These are phyloP conservation scores for Rhexocercosporidium sp. DNA, from an alignment of 2,329 filamentous ascomycete genomes.

Conservation along the genomic window DNA sequence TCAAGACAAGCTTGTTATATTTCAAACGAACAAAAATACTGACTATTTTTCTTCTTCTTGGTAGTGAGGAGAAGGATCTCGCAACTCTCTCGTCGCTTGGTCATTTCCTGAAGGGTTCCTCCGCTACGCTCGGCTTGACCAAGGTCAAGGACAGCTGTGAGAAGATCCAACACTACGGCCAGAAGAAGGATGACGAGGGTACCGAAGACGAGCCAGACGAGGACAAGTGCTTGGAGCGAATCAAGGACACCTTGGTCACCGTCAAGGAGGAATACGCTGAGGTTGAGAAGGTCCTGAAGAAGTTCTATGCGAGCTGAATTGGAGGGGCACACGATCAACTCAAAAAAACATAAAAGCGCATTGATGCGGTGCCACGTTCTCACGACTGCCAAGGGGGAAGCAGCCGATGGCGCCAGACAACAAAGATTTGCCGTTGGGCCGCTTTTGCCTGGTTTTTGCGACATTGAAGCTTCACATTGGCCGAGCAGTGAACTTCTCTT, in stretches of 20 bases:
- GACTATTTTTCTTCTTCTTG: conserved; percentile 9
- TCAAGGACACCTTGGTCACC: conserved; percentile 70
- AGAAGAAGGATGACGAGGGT: conserved; percentile 79
- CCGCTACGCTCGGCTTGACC: conserved; percentile 86
- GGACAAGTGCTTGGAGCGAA: conserved; percentile 69
- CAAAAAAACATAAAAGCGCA: neutral
- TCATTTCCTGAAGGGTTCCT: conserved; percentile 97
- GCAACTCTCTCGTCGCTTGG: conserved; percentile 80
- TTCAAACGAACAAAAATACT: neutral
- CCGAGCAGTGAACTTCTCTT: conserved; percentile 38
- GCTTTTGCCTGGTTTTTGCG: conserved; percentile 21
- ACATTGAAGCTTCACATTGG: conserved; percentile 36
- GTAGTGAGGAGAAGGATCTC: conserved; percentile 71
- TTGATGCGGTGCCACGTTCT: conserved; percentile 32
- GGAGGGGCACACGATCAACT: neutral
- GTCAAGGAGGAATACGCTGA: conserved; percentile 80
- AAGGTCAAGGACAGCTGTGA: conserved; percentile 94
- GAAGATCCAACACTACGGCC: conserved; percentile 93
- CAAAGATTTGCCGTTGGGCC: conserved; percentile 21
- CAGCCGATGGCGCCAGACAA: conserved; percentile 26
- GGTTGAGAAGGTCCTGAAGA: conserved; percentile 71
- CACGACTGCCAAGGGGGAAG: conserved; percentile 28
- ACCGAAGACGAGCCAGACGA: conserved; percentile 68
- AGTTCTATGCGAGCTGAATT: conserved; percentile 38
- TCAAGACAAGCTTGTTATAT: too few species aligned